phyloP scores from a whole-genome alignment of 805 yeast species.

The Monosporozyma aerobia region DNA sequence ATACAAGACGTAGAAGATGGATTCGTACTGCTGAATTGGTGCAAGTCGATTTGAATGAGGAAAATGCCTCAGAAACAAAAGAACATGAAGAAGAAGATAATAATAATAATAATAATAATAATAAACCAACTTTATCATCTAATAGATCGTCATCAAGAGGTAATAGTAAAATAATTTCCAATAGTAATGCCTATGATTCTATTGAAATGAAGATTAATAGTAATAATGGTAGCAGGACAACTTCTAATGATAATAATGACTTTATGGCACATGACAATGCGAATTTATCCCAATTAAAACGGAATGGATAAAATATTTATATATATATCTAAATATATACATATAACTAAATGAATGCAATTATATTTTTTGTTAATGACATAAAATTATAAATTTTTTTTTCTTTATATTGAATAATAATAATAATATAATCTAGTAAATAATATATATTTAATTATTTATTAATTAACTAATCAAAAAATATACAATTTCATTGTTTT shows the following conservation, averaged over 20 bases:
- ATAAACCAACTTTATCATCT: background rate
- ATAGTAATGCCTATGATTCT: background rate
- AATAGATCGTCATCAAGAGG: background rate
- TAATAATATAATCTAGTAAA: background rate
- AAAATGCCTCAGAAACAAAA: background rate
- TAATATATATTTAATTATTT: background rate
- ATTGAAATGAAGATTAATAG: background rate
- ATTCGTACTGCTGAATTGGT: constrained; percentile 85
- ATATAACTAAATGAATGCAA: too few relatives aligned
- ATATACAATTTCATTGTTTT: background rate
- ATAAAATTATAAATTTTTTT: background rate
- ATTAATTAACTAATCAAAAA: background rate
- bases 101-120: background rate
- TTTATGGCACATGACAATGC: background rate
- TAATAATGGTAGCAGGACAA: background rate
- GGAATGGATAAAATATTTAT: background rate
- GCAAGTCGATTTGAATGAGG: constrained; percentile 6
- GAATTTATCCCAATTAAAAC: background rate
- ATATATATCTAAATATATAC: background rate
- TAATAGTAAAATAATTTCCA: background rate
- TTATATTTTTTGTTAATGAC: background rate
- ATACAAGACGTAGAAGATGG: constrained; percentile 94
- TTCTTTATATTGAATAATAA: background rate
- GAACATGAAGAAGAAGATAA: background rate
- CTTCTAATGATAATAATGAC: background rate